Conservation (phyloP, 768 basidiomycete genomes). For the Tulasnella sp. region DNA sequence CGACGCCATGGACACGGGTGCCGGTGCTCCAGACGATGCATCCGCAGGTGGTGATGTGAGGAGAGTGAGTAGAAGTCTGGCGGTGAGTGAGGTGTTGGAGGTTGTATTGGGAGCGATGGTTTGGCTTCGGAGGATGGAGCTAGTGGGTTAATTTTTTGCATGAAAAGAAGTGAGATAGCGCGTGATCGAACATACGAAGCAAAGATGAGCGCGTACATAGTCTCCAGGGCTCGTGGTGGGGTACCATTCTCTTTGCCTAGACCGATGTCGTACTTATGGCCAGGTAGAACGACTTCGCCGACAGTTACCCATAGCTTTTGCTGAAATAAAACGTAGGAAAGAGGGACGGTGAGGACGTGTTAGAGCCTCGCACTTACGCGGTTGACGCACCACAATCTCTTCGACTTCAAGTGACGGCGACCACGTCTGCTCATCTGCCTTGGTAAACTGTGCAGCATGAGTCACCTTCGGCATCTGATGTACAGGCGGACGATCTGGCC, state of each 20-base stretch:
- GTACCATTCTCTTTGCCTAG: neutral
- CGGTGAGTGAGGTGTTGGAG: conserved; percentile 7
- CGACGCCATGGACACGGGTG: neutral
- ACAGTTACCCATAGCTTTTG: conserved; percentile 6
- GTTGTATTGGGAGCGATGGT: conserved; percentile 4
- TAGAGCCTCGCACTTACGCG: too few species aligned
- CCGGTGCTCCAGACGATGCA: neutral
- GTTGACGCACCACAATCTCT: neutral
- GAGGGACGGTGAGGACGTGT: too few species aligned
- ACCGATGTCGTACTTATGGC: conserved; percentile 2
- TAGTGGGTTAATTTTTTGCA: neutral
- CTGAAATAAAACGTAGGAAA: neutral
- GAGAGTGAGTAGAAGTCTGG: conserved; percentile 5
- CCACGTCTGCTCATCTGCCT: neutral
- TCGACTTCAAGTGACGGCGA: neutral
- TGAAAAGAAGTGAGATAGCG: neutral
- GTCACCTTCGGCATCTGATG: too few species aligned
- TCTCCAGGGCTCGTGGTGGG: conserved; percentile 7
- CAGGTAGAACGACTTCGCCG: conserved; percentile 13
- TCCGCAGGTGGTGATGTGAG: conserved; percentile 6
- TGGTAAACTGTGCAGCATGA: too few species aligned
- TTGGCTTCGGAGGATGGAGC: neutral
- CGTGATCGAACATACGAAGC: neutral
- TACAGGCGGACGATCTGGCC: neutral
- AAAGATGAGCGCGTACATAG: too few species aligned